Evolutionary conservation across 2,329 filamentous ascomycete species (phyloP), one percentile per base, ranked within the genome.

Genomic region (Pseudocercospora fuligena): DNA sequence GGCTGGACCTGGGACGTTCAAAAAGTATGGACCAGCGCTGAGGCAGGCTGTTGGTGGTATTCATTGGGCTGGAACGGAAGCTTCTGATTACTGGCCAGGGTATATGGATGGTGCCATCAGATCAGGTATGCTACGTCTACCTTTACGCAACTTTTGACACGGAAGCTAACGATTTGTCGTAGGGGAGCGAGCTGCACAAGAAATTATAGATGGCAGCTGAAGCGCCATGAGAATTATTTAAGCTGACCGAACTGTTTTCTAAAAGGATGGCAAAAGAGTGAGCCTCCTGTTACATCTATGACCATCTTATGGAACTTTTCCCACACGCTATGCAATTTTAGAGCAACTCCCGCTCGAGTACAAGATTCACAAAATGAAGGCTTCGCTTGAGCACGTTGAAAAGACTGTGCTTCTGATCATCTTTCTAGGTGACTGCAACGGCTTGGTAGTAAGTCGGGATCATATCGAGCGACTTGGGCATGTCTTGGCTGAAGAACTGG

Each of bases 41-140:
- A 64, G 62, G 11, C 57, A 67, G 61, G 64, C 60, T 2, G 54
- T 64, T n/a, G 68, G 66, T 3, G 66, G 66, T 2, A 66, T 75
- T 19, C 65, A 72, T 64, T 75, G 73, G 66, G 74, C 73, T 16
- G 73, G 74, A 1, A 75, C 73, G 2, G 73, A 75, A 60, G 61
- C 70, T 12, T 65, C 68, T 7, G 33, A 60, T 16, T 72, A 69
- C 46, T 75, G 74, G 73, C 51, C 63, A 23, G 73, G 73, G 8
- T 74, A 73, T 43, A 75, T 75, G 70, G 73, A 74, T 56, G 74
- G 73, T 5, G 74, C 74, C 7, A 66, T 75, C 19, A 63, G 72
- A 31, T 66, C 72, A 3, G 74, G 73, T 7, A 49, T 49, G 46
- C 23, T 49, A 40, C 5, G 36, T 40, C 36, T 12, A n/a, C 14